A percentile compares a stretch with the other conserved stretches of the same genome.
phyloP scores from a whole-genome alignment of 495 filamentous ascomycete genomes.

The Penicillium paxilli region DNA sequence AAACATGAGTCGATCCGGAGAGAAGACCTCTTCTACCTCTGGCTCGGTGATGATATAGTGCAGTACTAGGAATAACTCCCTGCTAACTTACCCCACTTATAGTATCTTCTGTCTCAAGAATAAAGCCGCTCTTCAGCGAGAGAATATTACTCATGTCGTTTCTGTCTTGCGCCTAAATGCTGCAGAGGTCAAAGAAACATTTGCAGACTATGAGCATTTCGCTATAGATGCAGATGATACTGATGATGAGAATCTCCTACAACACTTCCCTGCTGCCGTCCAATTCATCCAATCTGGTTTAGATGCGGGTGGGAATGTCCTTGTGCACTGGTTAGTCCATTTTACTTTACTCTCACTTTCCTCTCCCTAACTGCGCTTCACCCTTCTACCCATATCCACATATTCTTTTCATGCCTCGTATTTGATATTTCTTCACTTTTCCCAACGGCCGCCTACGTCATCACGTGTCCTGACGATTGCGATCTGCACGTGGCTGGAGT shows the following conservation, averaged over 20 bases:
- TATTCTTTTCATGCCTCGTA: too few species aligned
- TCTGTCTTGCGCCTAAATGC: slow-evolving; percentile 70
- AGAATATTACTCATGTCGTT: slow-evolving; percentile 87
- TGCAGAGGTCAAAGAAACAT: slow-evolving; percentile 30
- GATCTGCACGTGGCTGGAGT: slow-evolving; percentile 19
- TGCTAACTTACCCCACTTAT: slow-evolving; percentile 16
- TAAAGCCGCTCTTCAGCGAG: slow-evolving; percentile 61
- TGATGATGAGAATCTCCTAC: slow-evolving; percentile 80
- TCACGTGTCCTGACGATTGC: slow-evolving; percentile 10
- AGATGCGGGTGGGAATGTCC: slow-evolving; percentile 61
- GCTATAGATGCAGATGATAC: slow-evolving; percentile 85
- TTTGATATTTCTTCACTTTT: slow-evolving; percentile 2
- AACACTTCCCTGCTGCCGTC: slow-evolving; percentile 73
- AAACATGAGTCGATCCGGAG: too few species aligned
- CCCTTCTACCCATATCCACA: too few species aligned
- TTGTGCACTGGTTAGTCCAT: slow-evolving; percentile 70
- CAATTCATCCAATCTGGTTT: slow-evolving; percentile 81
- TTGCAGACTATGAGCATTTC: slow-evolving; percentile 60
- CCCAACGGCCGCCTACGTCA: slow-evolving; percentile 18
- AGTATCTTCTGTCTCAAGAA: slow-evolving; percentile 78
- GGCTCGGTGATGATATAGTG: too few species aligned
- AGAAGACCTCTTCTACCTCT: too few species aligned
- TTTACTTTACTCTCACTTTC: background rate
- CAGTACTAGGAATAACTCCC: too few species aligned
- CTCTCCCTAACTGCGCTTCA: background rate